A percentile compares a stretch with the other conserved stretches of the same genome.
Conservation (phyloP, 768 basidiomycete genomes). For the Nidularia sp. region DNA sequence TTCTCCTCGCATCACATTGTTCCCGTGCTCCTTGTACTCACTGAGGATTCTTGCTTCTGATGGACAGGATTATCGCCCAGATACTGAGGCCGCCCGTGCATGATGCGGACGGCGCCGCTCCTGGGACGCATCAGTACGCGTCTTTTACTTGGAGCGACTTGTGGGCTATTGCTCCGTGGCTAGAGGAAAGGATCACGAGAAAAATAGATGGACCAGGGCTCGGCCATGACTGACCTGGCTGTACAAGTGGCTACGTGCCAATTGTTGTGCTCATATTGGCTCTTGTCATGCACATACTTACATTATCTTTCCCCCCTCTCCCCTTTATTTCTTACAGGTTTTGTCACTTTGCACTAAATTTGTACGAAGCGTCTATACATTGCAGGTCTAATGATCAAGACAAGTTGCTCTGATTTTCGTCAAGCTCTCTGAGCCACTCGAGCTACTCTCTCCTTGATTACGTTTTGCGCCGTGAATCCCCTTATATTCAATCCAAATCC, state of each 20-base stretch:
- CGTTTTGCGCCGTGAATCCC: too few species aligned
- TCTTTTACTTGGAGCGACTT: conserved; percentile 72
- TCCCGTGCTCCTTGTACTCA: neutral
- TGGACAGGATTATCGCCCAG: conserved; percentile 57
- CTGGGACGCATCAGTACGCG: conserved; percentile 55
- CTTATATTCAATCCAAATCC: too few species aligned
- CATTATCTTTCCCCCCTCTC: neutral
- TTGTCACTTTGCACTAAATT: too few species aligned
- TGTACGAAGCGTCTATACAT: too few species aligned
- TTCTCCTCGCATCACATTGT: neutral
- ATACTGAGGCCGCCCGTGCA: conserved; percentile 41
- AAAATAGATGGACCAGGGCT: conserved; percentile 71
- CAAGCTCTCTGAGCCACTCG: neutral
- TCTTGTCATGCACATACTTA: neutral
- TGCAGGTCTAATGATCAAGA: too few species aligned
- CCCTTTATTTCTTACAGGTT: neutral
- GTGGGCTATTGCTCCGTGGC: conserved; percentile 74
- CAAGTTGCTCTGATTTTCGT: too few species aligned
- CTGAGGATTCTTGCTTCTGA: neutral
- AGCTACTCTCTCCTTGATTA: neutral
- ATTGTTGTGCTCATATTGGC: too few species aligned
- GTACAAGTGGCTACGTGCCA: too few species aligned
- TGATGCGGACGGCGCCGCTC: conserved; percentile 32
- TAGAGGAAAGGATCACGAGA: conserved; percentile 60
- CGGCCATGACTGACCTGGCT: conserved; percentile 35